Evolutionary conservation across 306 rosid species (phyloP).

Genomic region (Pachyrhizus erosus): DNA sequence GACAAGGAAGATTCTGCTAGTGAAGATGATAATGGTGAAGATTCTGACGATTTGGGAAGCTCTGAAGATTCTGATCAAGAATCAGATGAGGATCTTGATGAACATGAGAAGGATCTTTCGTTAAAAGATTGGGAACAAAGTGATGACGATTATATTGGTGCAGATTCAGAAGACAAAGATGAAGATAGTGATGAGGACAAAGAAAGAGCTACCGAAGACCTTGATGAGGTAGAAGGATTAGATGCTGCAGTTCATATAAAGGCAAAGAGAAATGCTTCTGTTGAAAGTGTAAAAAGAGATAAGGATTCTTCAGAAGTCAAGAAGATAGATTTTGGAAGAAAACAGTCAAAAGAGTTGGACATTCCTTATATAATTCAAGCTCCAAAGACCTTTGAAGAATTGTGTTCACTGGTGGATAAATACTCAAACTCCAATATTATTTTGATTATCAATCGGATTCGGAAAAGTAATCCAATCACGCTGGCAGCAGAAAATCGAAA

Average conservation of each 20-base stretch:
- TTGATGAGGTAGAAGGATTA: constrained; percentile 40
- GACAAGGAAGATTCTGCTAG: constrained; percentile 61
- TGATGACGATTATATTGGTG: constrained; percentile 74
- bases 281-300: constrained; percentile 48
- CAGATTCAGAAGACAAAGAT: constrained; percentile 50
- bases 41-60: constrained; percentile 61
- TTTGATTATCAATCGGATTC: constrained; percentile 79
- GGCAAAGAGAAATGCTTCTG: constrained; percentile 41
- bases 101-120: constrained; percentile 47
- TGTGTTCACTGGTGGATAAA: constrained; percentile 62
- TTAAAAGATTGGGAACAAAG: constrained; percentile 95
- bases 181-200: constrained; percentile 49
- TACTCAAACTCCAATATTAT: constrained; percentile 63
- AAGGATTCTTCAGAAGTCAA: constrained; percentile 49
- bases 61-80: constrained; percentile 61
- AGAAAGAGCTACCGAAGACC: constrained; percentile 31
- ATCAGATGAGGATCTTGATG: constrained; percentile 63
- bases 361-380: constrained; percentile 92
- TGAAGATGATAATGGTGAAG: constrained; percentile 66
- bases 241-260: constrained; percentile 33
- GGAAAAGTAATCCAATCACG: constrained; percentile 83
- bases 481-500: constrained; percentile 86
- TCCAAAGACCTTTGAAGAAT: constrained; percentile 78
- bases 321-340: constrained; percentile 53
- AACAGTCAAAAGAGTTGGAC: constrained; percentile 54